Base-by-base conservation (phyloP, 2,329 filamentous ascomycete genomes). In the Helminthosporium solani region DNA sequence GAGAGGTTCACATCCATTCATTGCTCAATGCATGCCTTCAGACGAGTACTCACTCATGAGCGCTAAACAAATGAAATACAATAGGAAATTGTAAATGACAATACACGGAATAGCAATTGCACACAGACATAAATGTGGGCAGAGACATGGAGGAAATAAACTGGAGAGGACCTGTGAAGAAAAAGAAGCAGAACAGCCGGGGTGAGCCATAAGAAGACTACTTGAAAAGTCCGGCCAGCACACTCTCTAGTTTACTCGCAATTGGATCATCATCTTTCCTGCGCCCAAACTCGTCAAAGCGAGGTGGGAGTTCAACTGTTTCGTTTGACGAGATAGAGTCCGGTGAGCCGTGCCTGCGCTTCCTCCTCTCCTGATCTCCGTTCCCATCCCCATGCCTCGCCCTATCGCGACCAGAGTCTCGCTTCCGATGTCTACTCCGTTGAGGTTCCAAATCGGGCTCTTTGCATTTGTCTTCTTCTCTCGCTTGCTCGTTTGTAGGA, bases 231-330 rank as follows among this genome's bases (percentile, higher is more conserved):
- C 55, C 54, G 39, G 49, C 50, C 35, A 71, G 48, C 18, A 71
- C 58, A 27, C 56, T 62, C 54, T 70, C 67, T 52, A 71, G 31
- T 43, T 53, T 61, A 12, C 66, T 60, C 28, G 64, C 68, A 14
- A 68, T 28, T 4, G 66, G 64, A 50, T 70, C 67, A 14, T 69
- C 62, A 1, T 49, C 54, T 46, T 47, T 60, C 44, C 46, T 47
- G 19, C 60, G 53, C 3, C 67, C 68, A 6, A 44, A 42, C n/a
- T 66, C 56, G 27, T 71, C 68, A 37, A 70, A 71, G 6, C 68
- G 52, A 9, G 63, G 61, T 2, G 67, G 67, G 5, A 71, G 49
- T 31, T 70, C 68, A 45, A 70, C 63, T 1, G 68, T 71, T 8
- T 54, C 58, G 35, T 64, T 66, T 7, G 60, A 65, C 1, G 50